Conservation (phyloP, 148 eudicot genomes). For the Rhododendron ovatum region DNA sequence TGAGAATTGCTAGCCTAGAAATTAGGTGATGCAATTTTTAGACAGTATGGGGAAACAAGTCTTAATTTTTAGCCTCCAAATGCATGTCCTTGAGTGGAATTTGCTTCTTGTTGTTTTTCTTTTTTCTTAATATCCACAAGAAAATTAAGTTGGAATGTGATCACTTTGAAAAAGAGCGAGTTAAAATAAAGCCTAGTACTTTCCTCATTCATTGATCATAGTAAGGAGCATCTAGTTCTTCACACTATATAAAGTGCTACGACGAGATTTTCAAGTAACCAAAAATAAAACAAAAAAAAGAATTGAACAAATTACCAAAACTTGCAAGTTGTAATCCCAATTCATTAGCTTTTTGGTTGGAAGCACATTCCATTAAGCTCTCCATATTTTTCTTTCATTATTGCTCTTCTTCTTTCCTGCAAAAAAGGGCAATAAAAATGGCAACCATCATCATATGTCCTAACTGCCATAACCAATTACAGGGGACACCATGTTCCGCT, state of each 20-base stretch:
- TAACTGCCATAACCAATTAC: neutral
- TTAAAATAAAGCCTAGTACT: neutral
- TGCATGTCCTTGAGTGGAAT: neutral
- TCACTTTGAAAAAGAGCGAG: neutral
- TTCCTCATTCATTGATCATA: neutral
- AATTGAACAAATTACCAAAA: neutral
- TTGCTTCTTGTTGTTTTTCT: neutral
- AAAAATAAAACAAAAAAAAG: too few relatives aligned
- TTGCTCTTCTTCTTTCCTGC: neutral
- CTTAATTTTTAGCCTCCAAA: too few relatives aligned
- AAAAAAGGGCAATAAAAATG: neutral
- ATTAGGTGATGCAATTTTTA: too few relatives aligned
- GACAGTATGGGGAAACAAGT: too few relatives aligned
- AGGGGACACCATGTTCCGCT: neutral
- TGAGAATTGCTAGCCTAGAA: too few relatives aligned
- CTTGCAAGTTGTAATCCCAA: neutral
- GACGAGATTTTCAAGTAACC: neutral
- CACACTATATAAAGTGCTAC: neutral
- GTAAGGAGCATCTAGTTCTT: neutral
- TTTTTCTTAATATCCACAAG: neutral
- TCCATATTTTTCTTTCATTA: neutral
- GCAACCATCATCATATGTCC: neutral
- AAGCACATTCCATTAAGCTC: neutral
- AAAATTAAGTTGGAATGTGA: neutral
- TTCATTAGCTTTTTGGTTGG: neutral